Evolutionary conservation across 257 asterid species (phyloP).

Genomic region (Solanum neorickii): DNA sequence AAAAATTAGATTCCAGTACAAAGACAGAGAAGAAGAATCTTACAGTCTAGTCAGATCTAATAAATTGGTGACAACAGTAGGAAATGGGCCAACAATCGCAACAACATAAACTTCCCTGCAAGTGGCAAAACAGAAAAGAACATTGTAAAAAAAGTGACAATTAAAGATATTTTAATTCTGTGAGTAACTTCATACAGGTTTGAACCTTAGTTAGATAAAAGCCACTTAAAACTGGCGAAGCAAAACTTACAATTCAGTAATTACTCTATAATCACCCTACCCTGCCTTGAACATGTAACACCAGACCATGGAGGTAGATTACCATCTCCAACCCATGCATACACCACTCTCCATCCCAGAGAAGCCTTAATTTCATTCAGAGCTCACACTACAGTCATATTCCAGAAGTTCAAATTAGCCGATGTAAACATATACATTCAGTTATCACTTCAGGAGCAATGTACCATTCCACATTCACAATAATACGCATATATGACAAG

Average conservation of each 20-base stretch:
- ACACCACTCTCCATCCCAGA: slow-evolving; percentile 98
- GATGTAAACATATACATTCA: background rate
- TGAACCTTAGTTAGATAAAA: background rate
- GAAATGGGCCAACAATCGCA: no score
- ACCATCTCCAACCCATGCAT: slow-evolving; percentile 98
- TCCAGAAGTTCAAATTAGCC: background rate
- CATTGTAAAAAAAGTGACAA: background rate
- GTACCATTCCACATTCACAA: no score
- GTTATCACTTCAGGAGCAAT: background rate
- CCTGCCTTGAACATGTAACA: slow-evolving; percentile 73
- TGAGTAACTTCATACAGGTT: background rate
- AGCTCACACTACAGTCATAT: slow-evolving; percentile 59
- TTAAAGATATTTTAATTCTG: background rate
- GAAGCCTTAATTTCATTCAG: slow-evolving; percentile 93
- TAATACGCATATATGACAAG: no score
- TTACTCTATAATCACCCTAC: slow-evolving; percentile 87
- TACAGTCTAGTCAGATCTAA: no score
- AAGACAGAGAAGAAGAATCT: no score
- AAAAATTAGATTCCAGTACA: no score
- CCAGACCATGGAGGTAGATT: slow-evolving; percentile 95
- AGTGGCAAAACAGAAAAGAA: no score
- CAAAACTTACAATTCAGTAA: slow-evolving; percentile 78
- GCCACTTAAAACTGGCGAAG: background rate
- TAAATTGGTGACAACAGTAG: no score
- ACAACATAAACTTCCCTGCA: no score